Base-by-base conservation (phyloP, 805 yeast genomes). In the Starmerella potacharoeniae region DNA sequence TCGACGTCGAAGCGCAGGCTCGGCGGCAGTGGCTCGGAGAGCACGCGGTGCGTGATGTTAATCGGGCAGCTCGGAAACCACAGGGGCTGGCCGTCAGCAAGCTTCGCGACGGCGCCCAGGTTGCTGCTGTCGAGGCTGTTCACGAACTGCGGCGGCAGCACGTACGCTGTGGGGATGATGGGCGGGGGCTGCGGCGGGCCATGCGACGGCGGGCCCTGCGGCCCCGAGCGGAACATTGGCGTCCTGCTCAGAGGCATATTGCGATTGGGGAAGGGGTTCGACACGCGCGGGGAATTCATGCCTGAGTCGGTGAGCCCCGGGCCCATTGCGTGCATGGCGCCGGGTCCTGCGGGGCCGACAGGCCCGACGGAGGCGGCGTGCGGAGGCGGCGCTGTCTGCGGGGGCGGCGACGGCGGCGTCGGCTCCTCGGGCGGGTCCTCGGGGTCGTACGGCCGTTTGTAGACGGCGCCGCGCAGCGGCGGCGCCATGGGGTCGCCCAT, bases 391-490 rank as follows among this genome's bases (percentile, higher is more conserved):
- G 49, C 14, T 62, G 55, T 22, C 60, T 52, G 50, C 2, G 60
- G 60, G 50, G 65, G 64, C 6, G 65, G 63, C 48, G 66, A 64
- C 4, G 70, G 59, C 61, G 73, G 72, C n/a, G 79, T 70, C 1
- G 81, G 73, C 62, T 82, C 82, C 69, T 84, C 95, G 54, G 85
- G 77, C 65, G 91, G 96, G 66, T 89, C 96, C 54, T 83, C 81
- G 44, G 81, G 81, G 60, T 82, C 81, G 39, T 82, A 79, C 1
- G 86, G 85, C 58, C 91, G 79, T 58, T 83, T 70, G 68, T 86
- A 91, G 8, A 93, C 96, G 34, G 86, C 93, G 33, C 98, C 98
- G 37, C 86, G 81, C 34, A 89, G 68, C n/a, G 98, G 97, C 13
- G 97, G 97, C 0, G 96, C 95, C 62, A 86, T 82, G 60, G 84